Evolutionary conservation across 495 filamentous ascomycete species (phyloP).

Genomic region (Filosporella fistucella): DNA sequence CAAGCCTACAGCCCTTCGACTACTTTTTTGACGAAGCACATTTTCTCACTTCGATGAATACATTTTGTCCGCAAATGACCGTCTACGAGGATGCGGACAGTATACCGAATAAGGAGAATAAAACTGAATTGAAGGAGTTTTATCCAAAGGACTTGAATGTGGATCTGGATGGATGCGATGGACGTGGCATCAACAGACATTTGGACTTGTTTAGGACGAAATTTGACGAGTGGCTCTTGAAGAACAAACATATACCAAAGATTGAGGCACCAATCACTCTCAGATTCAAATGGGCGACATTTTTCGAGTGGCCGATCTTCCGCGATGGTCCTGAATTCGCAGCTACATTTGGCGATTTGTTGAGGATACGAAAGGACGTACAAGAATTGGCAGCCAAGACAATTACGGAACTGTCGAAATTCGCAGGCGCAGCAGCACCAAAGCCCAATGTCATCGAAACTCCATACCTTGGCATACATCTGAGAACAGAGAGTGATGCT

Average conservation of each 20-base stretch:
- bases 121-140: constrained; percentile 28
- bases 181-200: constrained; percentile 38
- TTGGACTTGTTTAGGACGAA: constrained; percentile 34
- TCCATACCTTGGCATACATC: constrained; percentile 23
- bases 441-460: constrained; percentile 6
- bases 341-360: constrained; percentile 21
- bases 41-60: constrained; percentile 11
- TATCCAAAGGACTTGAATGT: constrained; percentile 36
- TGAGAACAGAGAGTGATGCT: constrained; percentile 22
- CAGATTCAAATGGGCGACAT: constrained; percentile 35
- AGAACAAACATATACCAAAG: constrained; percentile 2
- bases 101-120: constrained; percentile 31
- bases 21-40: constrained; percentile 23
- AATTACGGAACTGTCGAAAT: constrained; percentile 12
- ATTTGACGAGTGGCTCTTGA: constrained; percentile 14
- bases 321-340: constrained; percentile 23
- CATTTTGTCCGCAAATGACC: constrained; percentile 30
- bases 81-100: constrained; percentile 30
- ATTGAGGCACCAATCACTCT: constrained; percentile 9
- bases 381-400: constrained; percentile 9
- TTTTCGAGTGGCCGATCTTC: constrained; percentile 23
- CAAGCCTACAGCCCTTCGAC: constrained; percentile 8
- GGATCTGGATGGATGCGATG: constrained; percentile 35
- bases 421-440: constrained; percentile 11
- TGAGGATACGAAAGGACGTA: constrained; percentile 26